These are phyloP conservation scores for Clarireedia paspali DNA, from an alignment of 2,329 filamentous ascomycete genomes.

Conservation along the genomic window DNA sequence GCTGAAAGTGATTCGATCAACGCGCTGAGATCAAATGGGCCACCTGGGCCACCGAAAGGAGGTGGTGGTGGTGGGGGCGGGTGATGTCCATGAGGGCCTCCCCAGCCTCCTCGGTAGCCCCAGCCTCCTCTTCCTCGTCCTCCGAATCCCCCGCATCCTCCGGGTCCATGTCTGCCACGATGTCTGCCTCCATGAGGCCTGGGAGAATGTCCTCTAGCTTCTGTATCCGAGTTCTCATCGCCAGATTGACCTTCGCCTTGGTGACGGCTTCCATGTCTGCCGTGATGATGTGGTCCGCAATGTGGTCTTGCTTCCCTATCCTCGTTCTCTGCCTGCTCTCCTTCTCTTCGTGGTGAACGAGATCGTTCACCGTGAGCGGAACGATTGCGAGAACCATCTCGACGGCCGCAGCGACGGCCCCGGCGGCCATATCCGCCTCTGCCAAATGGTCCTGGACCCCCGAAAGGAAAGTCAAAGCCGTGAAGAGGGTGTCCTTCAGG, in stretches of 20 bases:
- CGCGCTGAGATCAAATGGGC: constrained; percentile 23
- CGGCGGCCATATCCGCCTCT: constrained; percentile 12
- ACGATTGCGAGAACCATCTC: constrained; percentile 3
- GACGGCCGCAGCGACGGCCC: constrained; percentile 17
- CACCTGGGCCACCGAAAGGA: constrained; percentile 17
- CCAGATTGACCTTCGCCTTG: constrained; percentile 1
- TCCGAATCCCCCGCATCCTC: constrained; percentile 6
- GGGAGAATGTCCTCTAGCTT: not conserved
- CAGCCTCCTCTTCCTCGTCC: constrained; percentile 13
- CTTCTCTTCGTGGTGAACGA: constrained; percentile 17
- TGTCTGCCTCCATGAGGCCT: not conserved
- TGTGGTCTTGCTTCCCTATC: constrained; percentile 8
- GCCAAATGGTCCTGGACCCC: constrained; percentile 2
- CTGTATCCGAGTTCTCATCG: constrained; percentile 8
- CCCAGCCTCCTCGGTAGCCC: constrained; percentile 5
- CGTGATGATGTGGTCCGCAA: constrained; percentile 31
- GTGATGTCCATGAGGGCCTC: constrained; percentile 9
- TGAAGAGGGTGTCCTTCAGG: constrained; percentile 15
- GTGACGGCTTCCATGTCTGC: constrained; percentile 13
- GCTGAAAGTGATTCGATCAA: constrained; percentile 21
- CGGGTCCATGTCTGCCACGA: constrained; percentile 13
- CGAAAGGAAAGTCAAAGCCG: constrained; percentile 4
- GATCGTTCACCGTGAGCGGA: constrained; percentile 2
- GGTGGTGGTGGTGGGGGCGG: constrained; percentile 18
- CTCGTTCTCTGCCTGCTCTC: constrained; percentile 13